Base-by-base conservation (phyloP, 2,329 filamentous ascomycete genomes). In the Ophiostoma quercus region DNA sequence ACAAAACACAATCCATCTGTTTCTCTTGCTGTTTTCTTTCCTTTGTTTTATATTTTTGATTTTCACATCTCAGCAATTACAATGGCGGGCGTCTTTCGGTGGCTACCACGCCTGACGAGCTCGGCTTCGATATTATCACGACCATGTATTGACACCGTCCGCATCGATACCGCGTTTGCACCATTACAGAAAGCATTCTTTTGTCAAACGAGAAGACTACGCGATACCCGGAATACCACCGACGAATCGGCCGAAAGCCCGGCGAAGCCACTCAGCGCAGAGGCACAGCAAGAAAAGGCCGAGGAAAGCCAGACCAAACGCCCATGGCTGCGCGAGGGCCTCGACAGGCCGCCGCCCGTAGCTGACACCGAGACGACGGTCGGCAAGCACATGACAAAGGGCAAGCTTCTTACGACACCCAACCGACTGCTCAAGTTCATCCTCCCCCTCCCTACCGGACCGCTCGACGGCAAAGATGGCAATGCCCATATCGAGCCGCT, bases 391-490 rank as follows among this genome's bases (percentile, higher is more conserved):
- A 14, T 66, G 34, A 66, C 37, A n/a, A 66, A 66, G 22, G 90
- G 92, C 25, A 92, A 92, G 76, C 84, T 96, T 2, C 80, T 94
- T 37, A 94, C 91, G 0, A 96, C 92, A 0, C 92, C 92, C 0
- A 92, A 90, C 0, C 85, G 91, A 1, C 86, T 94, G 70, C 84
- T 96, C 67, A 95, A 95, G 78, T 83, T 96, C 16, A 89, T 95
- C 19, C 82, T 96, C 0, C 92, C 92, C 0, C 83, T 96, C 34
- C 83, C 83, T 57, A 76, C 74, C 22, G 77, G 57, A 7, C 57
- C 57, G 12, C 57, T 62, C 25, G 57, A 62, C 25, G 57, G 57
- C 25, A 62, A 62, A 62, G 25, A 62, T 16, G 57, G 78, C 54
- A 76, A 77, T 68, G 77, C 77, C 3, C 75, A 72, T 79, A 87